These are phyloP conservation scores for Penicillium expansum DNA, from an alignment of 2,329 filamentous ascomycete species.

Conservation along the genomic window DNA sequence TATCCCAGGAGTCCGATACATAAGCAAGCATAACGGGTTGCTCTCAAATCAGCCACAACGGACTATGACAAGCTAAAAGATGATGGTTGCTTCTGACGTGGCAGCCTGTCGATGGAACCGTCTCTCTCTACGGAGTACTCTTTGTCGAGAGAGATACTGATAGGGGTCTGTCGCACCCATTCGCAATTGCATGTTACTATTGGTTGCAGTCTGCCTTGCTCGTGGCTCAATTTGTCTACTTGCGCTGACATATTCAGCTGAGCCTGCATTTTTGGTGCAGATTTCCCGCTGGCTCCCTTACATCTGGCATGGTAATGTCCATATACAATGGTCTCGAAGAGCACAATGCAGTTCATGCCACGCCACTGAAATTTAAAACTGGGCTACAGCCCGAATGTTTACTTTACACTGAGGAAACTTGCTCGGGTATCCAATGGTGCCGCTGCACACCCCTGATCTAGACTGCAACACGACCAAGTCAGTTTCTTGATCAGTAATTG, in stretches of 20 bases:
- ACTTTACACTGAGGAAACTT: not conserved
- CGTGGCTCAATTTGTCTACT: not conserved
- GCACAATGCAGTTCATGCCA: not conserved
- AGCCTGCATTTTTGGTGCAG: slow-evolving; percentile 6
- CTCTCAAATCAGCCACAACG: slow-evolving; percentile 11
- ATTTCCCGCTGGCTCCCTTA: slow-evolving; percentile 10
- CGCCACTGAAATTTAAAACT: slow-evolving; percentile 2
- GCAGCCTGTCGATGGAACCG: slow-evolving; percentile 23
- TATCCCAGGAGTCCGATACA: slow-evolving; percentile 19
- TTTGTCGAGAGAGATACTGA: slow-evolving; percentile 12
- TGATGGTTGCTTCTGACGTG: slow-evolving; percentile 33
- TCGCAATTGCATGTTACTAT: not conserved
- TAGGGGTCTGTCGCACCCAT: slow-evolving; percentile 13
- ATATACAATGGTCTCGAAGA: slow-evolving; percentile 3
- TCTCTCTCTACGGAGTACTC: slow-evolving; percentile 8
- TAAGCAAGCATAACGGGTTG: slow-evolving; percentile 12
- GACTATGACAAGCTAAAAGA: slow-evolving; percentile 11
- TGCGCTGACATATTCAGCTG: slow-evolving; percentile 7
- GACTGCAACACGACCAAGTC: slow-evolving; percentile 1
- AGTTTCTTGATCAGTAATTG: slow-evolving; percentile 7
- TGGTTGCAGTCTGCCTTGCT: slow-evolving; percentile 2
- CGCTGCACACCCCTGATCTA: slow-evolving; percentile 1
- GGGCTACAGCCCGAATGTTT: not conserved
- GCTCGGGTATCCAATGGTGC: slow-evolving; percentile 13
- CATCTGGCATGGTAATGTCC: slow-evolving; percentile 7